These are phyloP conservation scores for Quercus gilva DNA, from an alignment of 306 rosid genomes.

Conservation along the genomic window DNA sequence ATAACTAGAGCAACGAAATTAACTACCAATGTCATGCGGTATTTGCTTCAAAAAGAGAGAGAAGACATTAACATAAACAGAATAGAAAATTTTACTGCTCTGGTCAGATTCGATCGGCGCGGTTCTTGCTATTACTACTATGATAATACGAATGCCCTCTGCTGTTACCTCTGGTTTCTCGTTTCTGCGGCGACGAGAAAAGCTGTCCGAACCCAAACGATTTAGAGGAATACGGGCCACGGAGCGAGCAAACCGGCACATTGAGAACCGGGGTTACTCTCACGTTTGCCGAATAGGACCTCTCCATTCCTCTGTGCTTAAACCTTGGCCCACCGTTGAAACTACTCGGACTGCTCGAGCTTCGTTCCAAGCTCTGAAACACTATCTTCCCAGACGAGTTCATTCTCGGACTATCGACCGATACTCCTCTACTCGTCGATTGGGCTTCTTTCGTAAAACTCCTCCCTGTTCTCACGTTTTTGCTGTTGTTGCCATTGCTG, in stretches of 20 bases:
- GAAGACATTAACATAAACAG: background rate
- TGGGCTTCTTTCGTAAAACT: slow-evolving; percentile 45
- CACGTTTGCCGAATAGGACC: slow-evolving; percentile 91
- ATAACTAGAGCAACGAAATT: background rate
- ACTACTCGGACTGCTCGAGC: slow-evolving; percentile 94
- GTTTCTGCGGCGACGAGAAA: slow-evolving; percentile 77
- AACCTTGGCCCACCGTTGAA: slow-evolving; percentile 86
- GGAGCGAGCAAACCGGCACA: slow-evolving; percentile 84
- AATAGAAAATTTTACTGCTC: background rate
- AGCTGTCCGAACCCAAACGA: slow-evolving; percentile 86
- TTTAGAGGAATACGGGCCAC: slow-evolving; percentile 56
- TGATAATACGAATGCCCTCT: slow-evolving; percentile 6
- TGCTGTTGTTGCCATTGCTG: background rate
- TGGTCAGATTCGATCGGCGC: slow-evolving; percentile 48
- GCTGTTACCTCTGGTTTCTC: slow-evolving; percentile 25
- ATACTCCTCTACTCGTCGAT: slow-evolving; percentile 46
- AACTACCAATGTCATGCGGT: slow-evolving; percentile 30
- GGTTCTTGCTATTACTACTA: slow-evolving; percentile 30
- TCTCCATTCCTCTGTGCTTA: slow-evolving; percentile 89
- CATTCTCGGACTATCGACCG: slow-evolving; percentile 92
- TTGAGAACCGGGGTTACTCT: slow-evolving; percentile 92
- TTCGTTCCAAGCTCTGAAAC: slow-evolving; percentile 85
- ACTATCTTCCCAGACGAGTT: slow-evolving; percentile 94
- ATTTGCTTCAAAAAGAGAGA: slow-evolving; percentile 22
- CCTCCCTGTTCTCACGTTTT: slow-evolving; percentile 43